Evolutionary conservation across 805 yeast genomes (phyloP), one percentile per base, ranked within the genome.

Genomic region (Hanseniaspora osmophila): DNA sequence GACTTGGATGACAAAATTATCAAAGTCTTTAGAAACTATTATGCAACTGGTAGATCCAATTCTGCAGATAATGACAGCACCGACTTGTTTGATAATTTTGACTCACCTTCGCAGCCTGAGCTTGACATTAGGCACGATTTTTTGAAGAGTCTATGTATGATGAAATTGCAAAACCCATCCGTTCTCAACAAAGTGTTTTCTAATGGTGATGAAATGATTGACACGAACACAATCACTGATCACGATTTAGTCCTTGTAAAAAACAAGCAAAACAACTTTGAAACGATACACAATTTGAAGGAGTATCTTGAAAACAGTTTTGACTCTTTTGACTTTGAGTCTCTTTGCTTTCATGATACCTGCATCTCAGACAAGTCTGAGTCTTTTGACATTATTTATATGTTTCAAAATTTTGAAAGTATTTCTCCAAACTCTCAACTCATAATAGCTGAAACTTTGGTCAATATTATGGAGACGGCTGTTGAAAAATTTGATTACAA

Each of bases 51-150:
- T 39, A 60, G 63, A 32, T 18, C 29, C 11, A 29, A 38, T 6
- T 64, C 63, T 18, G 42, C 48, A 30, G 63, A 59, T 19, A 63
- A 57, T 30, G 60, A 62, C 32, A 57, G 65, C 37, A 78, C 73
- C 46, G 75, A 73, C 45, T 63, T 74, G 60, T 74, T 74, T 49
- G 65, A 73, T n/a, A 67, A 74, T 13, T 69, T 68, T 48, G 19
- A 38, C 18, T 19, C 41, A 10, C 29, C 29, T 12, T 71, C 77
- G 1, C 59, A 73, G 1, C 64, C 71, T 1, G 65, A 67, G 9
- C 56, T 61, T 11, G 78, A 73, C 52, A 62, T 73, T 3, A 64
- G 80, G 37, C 74, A 70, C 49, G 78, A 72, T 32, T 71, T 74
- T 44, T 53, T 74, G n/a, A 67, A 64, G 48, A 62, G 69, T 22